Evolutionary conservation across 805 yeast species (phyloP), one percentile per base, ranked within the genome.

Genomic region (Candida stauntonica): DNA sequence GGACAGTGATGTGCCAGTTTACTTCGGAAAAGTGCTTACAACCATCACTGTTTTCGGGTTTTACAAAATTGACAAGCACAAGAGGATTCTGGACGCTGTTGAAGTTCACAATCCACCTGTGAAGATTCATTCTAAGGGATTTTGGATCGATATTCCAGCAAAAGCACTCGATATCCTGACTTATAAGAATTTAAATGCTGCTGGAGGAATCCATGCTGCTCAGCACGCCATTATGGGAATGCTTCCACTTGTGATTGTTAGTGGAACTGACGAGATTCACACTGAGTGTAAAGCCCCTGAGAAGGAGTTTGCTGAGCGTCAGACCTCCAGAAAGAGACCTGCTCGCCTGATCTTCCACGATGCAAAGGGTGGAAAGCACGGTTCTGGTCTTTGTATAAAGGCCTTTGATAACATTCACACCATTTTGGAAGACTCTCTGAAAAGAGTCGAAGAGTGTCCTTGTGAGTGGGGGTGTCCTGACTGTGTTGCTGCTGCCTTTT

Each of bases 261-360:
- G 86, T 14, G 85, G 86, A 1, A 72, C 75, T 4, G 83, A 79
- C 47, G 99, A 93, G 50, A 71, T 93, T 12, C 75, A 75, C 31
- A 86, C 98, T 0, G 99, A 93, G 60, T 93, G 99, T 61, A 93
- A 93, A 54, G 97, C 98, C 0, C 97, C 99, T 0, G 95, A 88
- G 48, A 93, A 93, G 52, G 99, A 93, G 56, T 86, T 91, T 68
- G 86, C 96, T 1, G 71, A 72, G 34, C 62, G 87, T 20, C 84
- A 84, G 53, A 73, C 91, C 0, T 60, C 62, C 14, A 65, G 99
- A 29, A 75, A 73, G 40, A 64, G 99, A 29, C 98, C 98, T 0
- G 95, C 95, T 0, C 66, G 99, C 38, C 63, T 93, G 35, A 77
- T 89, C 2, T 84, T 93, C 49, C 79, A 79, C 54, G 98, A 93